Evolutionary conservation across 805 yeast genomes (phyloP).

Genomic region (Candida mattraensis): DNA sequence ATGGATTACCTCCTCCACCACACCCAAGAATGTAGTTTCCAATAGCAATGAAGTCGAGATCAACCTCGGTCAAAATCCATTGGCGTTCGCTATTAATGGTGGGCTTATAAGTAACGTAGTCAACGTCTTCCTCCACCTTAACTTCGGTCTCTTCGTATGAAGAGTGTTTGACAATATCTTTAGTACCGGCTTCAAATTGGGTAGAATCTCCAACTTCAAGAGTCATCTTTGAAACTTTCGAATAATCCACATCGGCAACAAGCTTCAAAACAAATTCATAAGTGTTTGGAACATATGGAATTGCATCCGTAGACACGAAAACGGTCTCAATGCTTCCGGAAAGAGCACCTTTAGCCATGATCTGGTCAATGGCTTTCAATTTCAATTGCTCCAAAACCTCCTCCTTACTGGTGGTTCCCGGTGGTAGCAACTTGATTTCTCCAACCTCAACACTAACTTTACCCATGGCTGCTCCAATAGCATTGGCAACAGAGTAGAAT

Average conservation of each 20-base stretch:
- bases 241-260: constrained; percentile 46
- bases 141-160: constrained; percentile 9
- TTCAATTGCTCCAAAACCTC: constrained; percentile 22
- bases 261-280: constrained; percentile 38
- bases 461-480: constrained; percentile 51
- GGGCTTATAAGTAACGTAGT: constrained; percentile 35
- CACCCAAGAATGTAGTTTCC: constrained; percentile 50
- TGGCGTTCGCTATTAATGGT: constrained; percentile 28
- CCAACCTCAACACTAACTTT: constrained; percentile 38
- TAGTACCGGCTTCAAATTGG: constrained; percentile 8
- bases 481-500: constrained; percentile 46
- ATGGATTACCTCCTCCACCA: constrained; percentile 54
- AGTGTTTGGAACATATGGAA: constrained; percentile 37
- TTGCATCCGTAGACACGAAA: constrained; percentile 29
- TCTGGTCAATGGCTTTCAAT: constrained; percentile 17
- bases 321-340: constrained; percentile 27
- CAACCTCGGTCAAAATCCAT: constrained; percentile 42
- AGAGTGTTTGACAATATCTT: constrained; percentile 16
- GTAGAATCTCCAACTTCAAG: constrained; percentile 1
- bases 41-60: constrained; percentile 42
- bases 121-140: constrained; percentile 22
- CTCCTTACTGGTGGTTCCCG: constrained; percentile 22
- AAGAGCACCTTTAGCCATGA: constrained; percentile 31
- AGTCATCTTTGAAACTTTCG: constrained; percentile 7
- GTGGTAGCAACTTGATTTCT: constrained; percentile 13